Evolutionary conservation across 148 eudicot species (phyloP).

Genomic region (Rhododendron mucronatum): DNA sequence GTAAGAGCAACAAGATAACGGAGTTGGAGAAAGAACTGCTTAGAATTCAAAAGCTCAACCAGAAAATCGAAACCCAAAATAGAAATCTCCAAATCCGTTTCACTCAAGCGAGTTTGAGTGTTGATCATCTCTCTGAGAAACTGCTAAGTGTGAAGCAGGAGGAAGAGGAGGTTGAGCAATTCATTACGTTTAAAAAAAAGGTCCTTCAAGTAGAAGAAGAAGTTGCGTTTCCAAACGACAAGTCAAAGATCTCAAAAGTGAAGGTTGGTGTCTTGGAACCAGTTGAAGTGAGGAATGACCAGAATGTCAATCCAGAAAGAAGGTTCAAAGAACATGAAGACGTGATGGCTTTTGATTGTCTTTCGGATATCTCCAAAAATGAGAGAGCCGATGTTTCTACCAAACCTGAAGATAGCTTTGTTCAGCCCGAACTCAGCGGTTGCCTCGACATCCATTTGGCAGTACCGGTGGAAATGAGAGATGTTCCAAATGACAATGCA

Average conservation of each 20-base stretch:
- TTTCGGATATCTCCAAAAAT: background rate
- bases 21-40: conserved; percentile 56
- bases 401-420: background rate
- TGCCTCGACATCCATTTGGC: background rate
- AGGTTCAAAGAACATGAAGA: background rate
- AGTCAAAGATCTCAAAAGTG: background rate
- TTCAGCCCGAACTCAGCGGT: background rate
- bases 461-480: background rate
- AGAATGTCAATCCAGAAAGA: background rate
- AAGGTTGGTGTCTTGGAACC: conserved; percentile 1
- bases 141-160: conserved; percentile 47
- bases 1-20: conserved; percentile 31
- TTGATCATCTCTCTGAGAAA: conserved; percentile 57
- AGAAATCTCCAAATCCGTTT: conserved; percentile 31
- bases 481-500: background rate
- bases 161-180: conserved; percentile 28
- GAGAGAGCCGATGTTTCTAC: background rate
- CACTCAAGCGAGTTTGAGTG: conserved; percentile 42
- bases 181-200: conserved; percentile 16
- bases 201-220: background rate
- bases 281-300: background rate
- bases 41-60: conserved; percentile 38
- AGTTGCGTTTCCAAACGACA: background rate
- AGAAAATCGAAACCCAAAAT: conserved; percentile 33
- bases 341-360: background rate